A percentile compares a stretch with the other conserved stretches of the same genome.
phyloP scores from a whole-genome alignment of 495 filamentous ascomycete genomes.

The Lichina pygmaea region DNA sequence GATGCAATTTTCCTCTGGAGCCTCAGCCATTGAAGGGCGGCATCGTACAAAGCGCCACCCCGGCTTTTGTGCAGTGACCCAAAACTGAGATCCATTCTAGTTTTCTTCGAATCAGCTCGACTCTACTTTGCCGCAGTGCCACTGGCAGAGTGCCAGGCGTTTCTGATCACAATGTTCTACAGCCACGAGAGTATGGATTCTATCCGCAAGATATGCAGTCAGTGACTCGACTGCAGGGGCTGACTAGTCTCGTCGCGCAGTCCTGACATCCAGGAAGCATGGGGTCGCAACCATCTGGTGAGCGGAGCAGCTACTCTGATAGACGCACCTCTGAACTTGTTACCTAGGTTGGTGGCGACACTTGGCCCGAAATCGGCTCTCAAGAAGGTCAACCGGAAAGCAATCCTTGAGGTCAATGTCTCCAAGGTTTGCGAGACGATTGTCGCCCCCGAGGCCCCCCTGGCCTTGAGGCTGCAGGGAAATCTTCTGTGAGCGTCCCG shows the following conservation, averaged over 20 bases:
- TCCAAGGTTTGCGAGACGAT: conserved; percentile 70
- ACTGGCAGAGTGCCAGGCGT: no score
- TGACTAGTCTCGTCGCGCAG: conserved; percentile 14
- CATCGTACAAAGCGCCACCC: no score
- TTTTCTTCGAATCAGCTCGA: no score
- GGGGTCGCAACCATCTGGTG: conserved; percentile 91
- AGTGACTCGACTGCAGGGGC: not conserved
- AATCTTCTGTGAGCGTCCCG: conserved; percentile 34
- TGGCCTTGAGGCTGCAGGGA: conserved; percentile 79
- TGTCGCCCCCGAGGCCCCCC: conserved; percentile 55
- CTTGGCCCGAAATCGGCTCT: conserved; percentile 48
- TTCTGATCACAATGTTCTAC: conserved; percentile 1
- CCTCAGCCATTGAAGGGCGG: no score
- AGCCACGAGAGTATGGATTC: conserved; percentile 1
- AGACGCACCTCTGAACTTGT: not conserved
- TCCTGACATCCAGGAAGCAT: conserved; percentile 67
- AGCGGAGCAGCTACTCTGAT: conserved; percentile 5
- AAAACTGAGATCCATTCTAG: no score
- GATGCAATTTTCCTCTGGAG: no score
- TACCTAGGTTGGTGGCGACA: conserved; percentile 65
- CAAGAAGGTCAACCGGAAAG: conserved; percentile 56
- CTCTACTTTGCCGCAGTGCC: no score
- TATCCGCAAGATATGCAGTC: not conserved
- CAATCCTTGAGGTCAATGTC: conserved; percentile 70
- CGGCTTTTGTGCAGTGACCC: no score